phyloP scores from a whole-genome alignment of 2,329 filamentous ascomycete species.

The Colletotrichum caudatum region DNA sequence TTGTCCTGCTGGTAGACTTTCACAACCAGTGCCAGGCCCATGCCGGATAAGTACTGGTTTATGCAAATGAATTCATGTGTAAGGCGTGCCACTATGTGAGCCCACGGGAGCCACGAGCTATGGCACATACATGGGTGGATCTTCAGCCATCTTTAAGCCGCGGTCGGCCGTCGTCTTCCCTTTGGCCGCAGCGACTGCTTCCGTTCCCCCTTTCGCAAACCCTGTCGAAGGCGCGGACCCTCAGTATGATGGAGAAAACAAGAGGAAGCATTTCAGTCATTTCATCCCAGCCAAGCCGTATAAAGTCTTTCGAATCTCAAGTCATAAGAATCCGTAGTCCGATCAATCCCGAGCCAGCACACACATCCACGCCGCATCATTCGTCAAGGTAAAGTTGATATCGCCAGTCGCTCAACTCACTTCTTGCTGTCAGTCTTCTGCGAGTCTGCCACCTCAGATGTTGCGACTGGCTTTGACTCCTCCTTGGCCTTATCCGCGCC shows the following conservation, averaged over 20 bases:
- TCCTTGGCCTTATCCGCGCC: constrained; percentile 36
- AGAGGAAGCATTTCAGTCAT: constrained; percentile 42
- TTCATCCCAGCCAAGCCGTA: constrained; percentile 42
- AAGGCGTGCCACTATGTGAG: constrained; percentile 26
- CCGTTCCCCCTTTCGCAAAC: constrained; percentile 17
- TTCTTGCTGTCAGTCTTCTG: constrained; percentile 35
- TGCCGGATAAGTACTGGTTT: neutral
- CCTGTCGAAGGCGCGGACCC: constrained; percentile 36
- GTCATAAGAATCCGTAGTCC: constrained; percentile 36
- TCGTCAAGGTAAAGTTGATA: constrained; percentile 26
- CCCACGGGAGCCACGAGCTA: constrained; percentile 18
- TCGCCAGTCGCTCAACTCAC: constrained; percentile 15
- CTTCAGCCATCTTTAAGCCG: constrained; percentile 18
- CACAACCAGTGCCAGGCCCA: neutral
- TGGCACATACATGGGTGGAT: constrained; percentile 20
- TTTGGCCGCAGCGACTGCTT: constrained; percentile 16
- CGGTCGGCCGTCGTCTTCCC: constrained; percentile 19
- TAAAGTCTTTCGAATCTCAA: constrained; percentile 32
- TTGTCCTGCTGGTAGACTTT: neutral
- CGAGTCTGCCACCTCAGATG: constrained; percentile 31
- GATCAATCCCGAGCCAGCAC: constrained; percentile 32
- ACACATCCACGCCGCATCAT: constrained; percentile 28
- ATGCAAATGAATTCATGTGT: constrained; percentile 38
- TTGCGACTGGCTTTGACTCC: constrained; percentile 37
- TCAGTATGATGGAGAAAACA: constrained; percentile 43